phyloP scores from a whole-genome alignment of 106 monocot species.

The Dendrobium officinale region DNA sequence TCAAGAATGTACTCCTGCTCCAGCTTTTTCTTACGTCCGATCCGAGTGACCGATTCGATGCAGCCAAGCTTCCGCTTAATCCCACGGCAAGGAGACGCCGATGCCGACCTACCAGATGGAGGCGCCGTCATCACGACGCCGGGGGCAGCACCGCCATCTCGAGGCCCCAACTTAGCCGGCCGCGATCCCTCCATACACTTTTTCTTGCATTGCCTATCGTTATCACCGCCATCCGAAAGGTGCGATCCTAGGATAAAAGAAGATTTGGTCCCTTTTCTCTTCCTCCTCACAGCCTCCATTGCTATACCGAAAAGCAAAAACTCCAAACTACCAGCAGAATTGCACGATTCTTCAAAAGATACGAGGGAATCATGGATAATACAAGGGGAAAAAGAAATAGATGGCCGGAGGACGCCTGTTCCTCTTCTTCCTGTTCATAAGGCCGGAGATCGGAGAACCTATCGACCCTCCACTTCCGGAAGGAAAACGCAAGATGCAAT shows the following conservation, averaged over 20 bases:
- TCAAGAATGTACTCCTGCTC: conserved; percentile 61
- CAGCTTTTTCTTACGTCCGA: conserved; percentile 64
- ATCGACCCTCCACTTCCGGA: background rate
- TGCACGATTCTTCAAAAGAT: background rate
- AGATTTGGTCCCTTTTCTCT: conserved; percentile 38
- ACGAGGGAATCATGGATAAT: background rate
- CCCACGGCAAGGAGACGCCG: conserved; percentile 44
- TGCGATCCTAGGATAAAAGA: conserved; percentile 16
- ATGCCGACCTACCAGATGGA: conserved; percentile 32
- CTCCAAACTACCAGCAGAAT: background rate
- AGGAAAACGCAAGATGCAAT: conserved; percentile 1
- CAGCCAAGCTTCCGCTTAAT: conserved; percentile 86
- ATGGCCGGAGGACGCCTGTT: conserved; percentile 2
- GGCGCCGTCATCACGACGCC: conserved; percentile 54
- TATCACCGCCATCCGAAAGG: conserved; percentile 13
- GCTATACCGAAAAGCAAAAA: background rate
- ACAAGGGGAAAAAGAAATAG: no score
- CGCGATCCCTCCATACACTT: conserved; percentile 11
- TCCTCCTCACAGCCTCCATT: conserved; percentile 32
- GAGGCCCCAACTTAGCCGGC: conserved; percentile 12
- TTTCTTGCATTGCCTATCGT: conserved; percentile 29
- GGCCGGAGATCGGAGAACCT: background rate
- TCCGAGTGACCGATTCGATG: conserved; percentile 44
- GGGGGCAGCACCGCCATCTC: conserved; percentile 5
- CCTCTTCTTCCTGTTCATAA: conserved; percentile 5